Percentiles rank a stretch among this genome's conserved stretches.
These are phyloP conservation scores for Suhomyces chickasaworum DNA, from an alignment of 1,139 yeast species.

Conservation along the genomic window DNA sequence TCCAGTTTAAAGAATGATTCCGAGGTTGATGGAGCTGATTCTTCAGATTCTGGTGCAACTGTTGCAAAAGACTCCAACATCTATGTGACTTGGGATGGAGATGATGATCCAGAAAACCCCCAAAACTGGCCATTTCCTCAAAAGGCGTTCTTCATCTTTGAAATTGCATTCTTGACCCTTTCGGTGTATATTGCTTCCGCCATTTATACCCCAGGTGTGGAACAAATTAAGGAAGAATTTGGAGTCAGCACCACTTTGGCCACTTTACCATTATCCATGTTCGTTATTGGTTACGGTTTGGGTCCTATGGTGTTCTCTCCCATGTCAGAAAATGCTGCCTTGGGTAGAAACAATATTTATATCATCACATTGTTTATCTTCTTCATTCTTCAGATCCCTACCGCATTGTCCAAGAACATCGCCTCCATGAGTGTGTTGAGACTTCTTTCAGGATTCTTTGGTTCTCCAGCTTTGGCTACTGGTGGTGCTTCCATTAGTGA, in stretches of 20 bases:
- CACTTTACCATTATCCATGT: constrained; percentile 36
- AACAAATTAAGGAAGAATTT: constrained; percentile 31
- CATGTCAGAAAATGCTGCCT: constrained; percentile 39
- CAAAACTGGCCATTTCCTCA: constrained; percentile 51
- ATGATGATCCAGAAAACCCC: constrained; percentile 60
- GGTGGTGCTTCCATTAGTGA: constrained; percentile 43
- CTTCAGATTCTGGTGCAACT: constrained; percentile 3
- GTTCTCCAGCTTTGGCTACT: constrained; percentile 39
- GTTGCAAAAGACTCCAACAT: constrained; percentile 13
- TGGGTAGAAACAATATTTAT: constrained; percentile 55
- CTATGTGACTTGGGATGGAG: constrained; percentile 47
- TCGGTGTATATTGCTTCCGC: constrained; percentile 65
- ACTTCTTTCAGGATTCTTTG: constrained; percentile 38
- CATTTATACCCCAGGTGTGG: constrained; percentile 57
- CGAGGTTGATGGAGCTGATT: not conserved
- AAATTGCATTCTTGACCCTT: constrained; percentile 49
- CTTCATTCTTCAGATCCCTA: constrained; percentile 34
- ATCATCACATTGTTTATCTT: constrained; percentile 32
- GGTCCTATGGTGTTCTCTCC: constrained; percentile 46
- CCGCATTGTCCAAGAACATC: constrained; percentile 33
- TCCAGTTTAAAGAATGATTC: not conserved
- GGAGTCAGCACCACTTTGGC: constrained; percentile 30
- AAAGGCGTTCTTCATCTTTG: constrained; percentile 41
- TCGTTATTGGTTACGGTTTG: constrained; percentile 42
- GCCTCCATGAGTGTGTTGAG: constrained; percentile 36